Conservation (phyloP, 169 alveolate species). For the Plasmodium ovale region DNA sequence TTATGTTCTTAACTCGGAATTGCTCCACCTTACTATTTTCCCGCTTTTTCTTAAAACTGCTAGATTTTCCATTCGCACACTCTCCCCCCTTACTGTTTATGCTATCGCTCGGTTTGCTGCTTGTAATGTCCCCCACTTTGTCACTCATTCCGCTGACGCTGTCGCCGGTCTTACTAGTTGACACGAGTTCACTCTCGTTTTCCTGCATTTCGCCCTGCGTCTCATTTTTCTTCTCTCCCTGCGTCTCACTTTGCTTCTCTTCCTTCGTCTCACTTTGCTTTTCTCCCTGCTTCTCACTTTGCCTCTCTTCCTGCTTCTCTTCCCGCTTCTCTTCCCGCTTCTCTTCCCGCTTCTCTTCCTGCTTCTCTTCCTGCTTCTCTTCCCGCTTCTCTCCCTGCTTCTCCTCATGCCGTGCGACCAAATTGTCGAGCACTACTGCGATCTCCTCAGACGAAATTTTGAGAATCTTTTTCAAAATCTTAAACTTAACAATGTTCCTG, state of each 20-base stretch:
- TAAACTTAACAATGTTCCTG: conserved; percentile 8
- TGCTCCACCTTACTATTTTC: conserved; percentile 41
- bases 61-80: neutral
- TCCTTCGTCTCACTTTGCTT: neutral
- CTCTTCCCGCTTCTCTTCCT: neutral
- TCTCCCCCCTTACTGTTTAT: too few species aligned
- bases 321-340: neutral
- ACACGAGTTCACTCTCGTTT: too few species aligned
- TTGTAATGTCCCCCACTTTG: too few species aligned
- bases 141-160: too few species aligned
- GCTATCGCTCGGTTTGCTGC: too few species aligned
- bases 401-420: neutral
- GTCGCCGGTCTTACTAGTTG: too few species aligned
- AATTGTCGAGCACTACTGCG: neutral
- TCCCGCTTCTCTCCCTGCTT: neutral
- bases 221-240: neutral
- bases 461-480: conserved; percentile 33
- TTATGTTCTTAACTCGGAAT: conserved; percentile 39
- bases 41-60: neutral
- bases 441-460: conserved; percentile 49
- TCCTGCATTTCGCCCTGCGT: neutral
- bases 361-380: neutral
- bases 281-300: neutral
- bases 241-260: neutral
- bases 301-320: too few species aligned